A percentile compares a stretch with the other conserved stretches of the same genome.
These are phyloP conservation scores for Speleostelium caveatum DNA, from an alignment of 78 protist genomes.

Conservation along the genomic window DNA sequence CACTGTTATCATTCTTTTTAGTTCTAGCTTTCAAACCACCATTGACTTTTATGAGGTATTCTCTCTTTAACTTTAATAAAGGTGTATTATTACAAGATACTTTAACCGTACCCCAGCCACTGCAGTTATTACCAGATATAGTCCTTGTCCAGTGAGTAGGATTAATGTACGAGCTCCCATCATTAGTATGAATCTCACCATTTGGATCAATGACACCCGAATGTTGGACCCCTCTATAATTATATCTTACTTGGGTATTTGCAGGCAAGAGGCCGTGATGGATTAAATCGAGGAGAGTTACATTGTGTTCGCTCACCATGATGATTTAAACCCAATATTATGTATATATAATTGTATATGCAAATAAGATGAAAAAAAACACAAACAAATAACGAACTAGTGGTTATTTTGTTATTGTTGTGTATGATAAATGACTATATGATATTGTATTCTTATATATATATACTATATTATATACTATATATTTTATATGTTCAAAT, in stretches of 20 bases:
- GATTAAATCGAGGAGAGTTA: constrained; percentile 34
- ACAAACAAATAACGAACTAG: no score
- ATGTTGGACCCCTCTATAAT: constrained; percentile 59
- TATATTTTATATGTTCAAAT: no score
- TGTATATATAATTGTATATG: no score
- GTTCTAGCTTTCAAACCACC: not conserved
- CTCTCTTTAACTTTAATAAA: constrained; percentile 46
- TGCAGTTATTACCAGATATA: constrained; percentile 51
- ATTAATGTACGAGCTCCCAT: constrained; percentile 34
- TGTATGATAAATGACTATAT: no score
- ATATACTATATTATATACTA: no score
- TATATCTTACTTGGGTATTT: constrained; percentile 48
- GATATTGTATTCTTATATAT: no score
- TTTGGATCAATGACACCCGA: constrained; percentile 3
- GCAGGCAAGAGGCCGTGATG: constrained; percentile 31
- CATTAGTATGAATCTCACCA: constrained; percentile 64
- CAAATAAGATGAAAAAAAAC: no score
- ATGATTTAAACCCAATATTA: no score
- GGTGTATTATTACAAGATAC: constrained; percentile 4
- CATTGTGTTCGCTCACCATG: constrained; percentile 77
- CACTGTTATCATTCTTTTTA: no score
- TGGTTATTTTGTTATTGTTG: no score
- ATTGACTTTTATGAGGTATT: constrained; percentile 25
- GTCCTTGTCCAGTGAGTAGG: constrained; percentile 76
- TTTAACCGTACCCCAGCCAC: constrained; percentile 75